Base-by-base conservation (phyloP, 495 filamentous ascomycete species). In the Cenococcum geophilum region DNA sequence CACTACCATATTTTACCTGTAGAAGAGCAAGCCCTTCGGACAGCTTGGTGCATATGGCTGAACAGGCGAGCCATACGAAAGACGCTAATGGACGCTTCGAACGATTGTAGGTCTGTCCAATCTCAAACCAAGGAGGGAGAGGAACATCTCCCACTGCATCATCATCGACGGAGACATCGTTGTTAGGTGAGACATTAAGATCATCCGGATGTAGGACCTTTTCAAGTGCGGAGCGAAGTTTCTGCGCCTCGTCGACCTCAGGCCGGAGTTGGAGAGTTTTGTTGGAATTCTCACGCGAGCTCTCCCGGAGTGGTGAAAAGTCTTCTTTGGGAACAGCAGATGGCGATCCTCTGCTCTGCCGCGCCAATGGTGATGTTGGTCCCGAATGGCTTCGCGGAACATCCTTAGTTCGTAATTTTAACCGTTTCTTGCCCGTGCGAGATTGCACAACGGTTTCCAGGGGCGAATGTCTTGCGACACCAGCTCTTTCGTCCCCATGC, bases 161-260 rank as follows among this genome's bases (percentile, higher is more conserved):
- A 42, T 55, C 42, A 14, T 4, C 18, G 16, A 23, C 21, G 3
- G 65, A 58, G 18, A 54, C 51, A 34, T 61, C 45, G 23, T 64
- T 58, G 22, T 40, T 47, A 9, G 58, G 58, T 10, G 55, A 34
- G 5, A 58, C 23, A 4, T 14, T 35, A 8, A 18, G 6, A 16
- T 58, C 51, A 18, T 27, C 34, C 12, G 12, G 48, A 21, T 55
- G 45, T n/a, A 64, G 58, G 1, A 55, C 58, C 37, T 23, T 61
- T 34, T 58, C 54, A 18, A 68, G 37, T 12, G 65, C 65, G 18
- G 63, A 35, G 1, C 65, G 52, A 20, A 68, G 61, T 20, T 64
- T 60, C 36, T 64, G 55, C 12, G 65, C 58, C 16, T 61, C 34
- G 25, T 61, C 54, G n/a, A 64, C 58, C 60, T 68, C 61, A 18